Conservation (phyloP, 805 yeast genomes). For the Candida sphagnicola region DNA sequence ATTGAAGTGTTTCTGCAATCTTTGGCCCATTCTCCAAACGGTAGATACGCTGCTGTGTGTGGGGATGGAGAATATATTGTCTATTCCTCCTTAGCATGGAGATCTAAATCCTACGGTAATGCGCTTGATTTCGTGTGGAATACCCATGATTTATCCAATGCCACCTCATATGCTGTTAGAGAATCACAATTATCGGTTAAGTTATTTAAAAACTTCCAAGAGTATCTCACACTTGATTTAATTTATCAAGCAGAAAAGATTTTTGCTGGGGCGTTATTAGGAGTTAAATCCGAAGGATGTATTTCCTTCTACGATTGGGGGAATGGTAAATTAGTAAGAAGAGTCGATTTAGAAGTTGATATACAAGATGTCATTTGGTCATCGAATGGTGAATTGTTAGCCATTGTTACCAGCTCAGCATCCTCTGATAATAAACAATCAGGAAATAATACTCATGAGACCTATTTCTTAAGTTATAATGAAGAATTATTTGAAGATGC, state of each 20-base stretch:
- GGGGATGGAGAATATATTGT: constrained; percentile 98
- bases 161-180: constrained; percentile 69
- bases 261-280: constrained; percentile 85
- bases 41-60: constrained; percentile 92
- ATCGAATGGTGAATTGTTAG: constrained; percentile 84
- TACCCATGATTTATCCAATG: constrained; percentile 66
- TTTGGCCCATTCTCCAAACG: constrained; percentile 91
- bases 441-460: constrained; percentile 45
- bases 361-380: constrained; percentile 87
- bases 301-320: constrained; percentile 95
- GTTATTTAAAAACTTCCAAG: constrained; percentile 81
- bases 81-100: constrained; percentile 96
- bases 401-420: constrained; percentile 49
- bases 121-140: constrained; percentile 96
- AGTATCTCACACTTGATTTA: constrained; percentile 61
- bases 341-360: constrained; percentile 76
- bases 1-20: constrained; percentile 90
- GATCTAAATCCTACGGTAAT: constrained; percentile 88
- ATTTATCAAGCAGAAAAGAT: constrained; percentile 74
- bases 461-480: constrained; percentile 74
- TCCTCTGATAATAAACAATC: constrained; percentile 17
- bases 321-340: constrained; percentile 73
- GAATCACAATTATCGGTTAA: constrained; percentile 63
- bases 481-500: constrained; percentile 65
- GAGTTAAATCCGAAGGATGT: constrained; percentile 79